Base-by-base conservation (phyloP, 2,329 filamentous ascomycete genomes). In the Phyllosticta paracitricarpa region DNA sequence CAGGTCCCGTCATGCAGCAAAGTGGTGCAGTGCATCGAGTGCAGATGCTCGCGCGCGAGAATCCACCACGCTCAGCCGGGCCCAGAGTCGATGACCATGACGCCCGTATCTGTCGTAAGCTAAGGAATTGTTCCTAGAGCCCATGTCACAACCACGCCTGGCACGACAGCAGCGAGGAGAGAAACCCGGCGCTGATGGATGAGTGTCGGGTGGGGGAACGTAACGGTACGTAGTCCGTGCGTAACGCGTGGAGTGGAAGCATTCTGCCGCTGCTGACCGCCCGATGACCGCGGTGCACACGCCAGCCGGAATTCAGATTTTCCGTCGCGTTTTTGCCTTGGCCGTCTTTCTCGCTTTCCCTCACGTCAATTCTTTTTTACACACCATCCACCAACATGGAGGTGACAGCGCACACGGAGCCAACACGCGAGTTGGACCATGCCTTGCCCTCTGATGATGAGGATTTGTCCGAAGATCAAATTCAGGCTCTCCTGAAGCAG, bases 391-490 rank as follows among this genome's bases (percentile, higher is more conserved):
- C 54, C 58, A 56, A 51, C 54, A 61, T 61, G 58, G 58, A 56
- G 5, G 54, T 61, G 59, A 54, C 59, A 61, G 22, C 59, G 51
- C 59, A 57, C 57, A 54, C 40, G 19, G 25, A 54, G 40, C 25
- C 52, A 25, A 54, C 22, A 19, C 40, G 14, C 17, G 40, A 48
- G 40, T 14, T n/a, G 12, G 40, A 48, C 40, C 40, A 48, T 48
- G 40, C n/a, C 40, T n/a, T 52, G 40, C 56, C 35, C 40, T 48
- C 35, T n/a, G 54, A 59, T 53, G 61, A 59, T 63, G 72, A 74
- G 65, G 76, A 79, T 58, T 73, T 88, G 64, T 83, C 81, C 48
- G 84, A 88, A 70, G 81, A 84, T 65, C 82, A 87, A 61, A 61
- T 57, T 51, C 54, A 61, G 55, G 57, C 48, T 12, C 54, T 89